phyloP scores from a whole-genome alignment of 352 stramenopile genomes.

The Discostella stelligera region DNA sequence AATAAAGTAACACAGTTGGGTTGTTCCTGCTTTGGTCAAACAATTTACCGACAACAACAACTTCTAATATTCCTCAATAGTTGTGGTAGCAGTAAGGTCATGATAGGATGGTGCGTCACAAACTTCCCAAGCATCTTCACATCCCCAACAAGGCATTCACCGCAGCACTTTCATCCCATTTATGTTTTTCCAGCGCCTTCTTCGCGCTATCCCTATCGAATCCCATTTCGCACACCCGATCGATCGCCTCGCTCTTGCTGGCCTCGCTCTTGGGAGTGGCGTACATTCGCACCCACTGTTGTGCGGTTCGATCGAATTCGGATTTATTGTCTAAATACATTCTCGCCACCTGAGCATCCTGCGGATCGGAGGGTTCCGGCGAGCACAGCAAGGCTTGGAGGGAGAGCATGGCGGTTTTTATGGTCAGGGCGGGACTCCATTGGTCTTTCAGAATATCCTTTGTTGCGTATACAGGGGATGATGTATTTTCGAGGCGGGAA shows the following conservation, averaged over 20 bases:
- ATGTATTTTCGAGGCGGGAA: constrained; percentile 14
- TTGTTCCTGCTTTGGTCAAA: too few species aligned
- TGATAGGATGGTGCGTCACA: too few species aligned
- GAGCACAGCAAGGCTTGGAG: constrained; percentile 94
- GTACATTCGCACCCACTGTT: constrained; percentile 95
- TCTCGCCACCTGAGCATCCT: constrained; percentile 93
- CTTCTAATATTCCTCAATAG: too few species aligned
- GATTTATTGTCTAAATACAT: constrained; percentile 93
- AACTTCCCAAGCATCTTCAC: too few species aligned
- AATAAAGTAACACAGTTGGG: too few species aligned
- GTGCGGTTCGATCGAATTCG: constrained; percentile 91
- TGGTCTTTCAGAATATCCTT: constrained; percentile 97
- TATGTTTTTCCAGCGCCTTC: constrained; percentile 76
- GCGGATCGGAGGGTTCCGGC: constrained; percentile 86
- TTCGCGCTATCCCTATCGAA: constrained; percentile 73
- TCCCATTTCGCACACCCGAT: constrained; percentile 79
- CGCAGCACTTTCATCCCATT: constrained; percentile 77
- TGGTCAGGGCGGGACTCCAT: constrained; percentile 94
- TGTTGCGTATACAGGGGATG: background rate
- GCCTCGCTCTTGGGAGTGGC: constrained; percentile 59
- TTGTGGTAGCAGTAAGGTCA: too few species aligned
- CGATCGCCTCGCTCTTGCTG: constrained; percentile 63
- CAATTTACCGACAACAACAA: too few species aligned
- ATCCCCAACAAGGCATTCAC: constrained; percentile 75
- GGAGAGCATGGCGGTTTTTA: constrained; percentile 94